A percentile compares a stretch with the other conserved stretches of the same genome.
Evolutionary conservation across 1,139 yeast species (phyloP).

Genomic region (Sugiyamaella pinicola): DNA sequence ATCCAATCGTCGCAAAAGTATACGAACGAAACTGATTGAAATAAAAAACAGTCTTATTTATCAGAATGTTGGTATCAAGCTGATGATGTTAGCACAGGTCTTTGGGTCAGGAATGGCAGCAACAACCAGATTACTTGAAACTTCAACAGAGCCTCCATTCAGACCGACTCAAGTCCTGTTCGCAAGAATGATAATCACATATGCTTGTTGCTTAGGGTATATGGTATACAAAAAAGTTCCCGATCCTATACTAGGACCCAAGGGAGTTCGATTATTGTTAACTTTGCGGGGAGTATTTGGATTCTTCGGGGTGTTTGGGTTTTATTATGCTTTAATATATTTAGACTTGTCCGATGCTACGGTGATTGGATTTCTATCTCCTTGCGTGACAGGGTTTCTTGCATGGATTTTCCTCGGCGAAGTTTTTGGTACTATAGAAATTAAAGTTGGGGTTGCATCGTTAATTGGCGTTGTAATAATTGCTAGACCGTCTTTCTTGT

Average conservation of each 20-base stretch:
- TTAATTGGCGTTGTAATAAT: constrained; percentile 75
- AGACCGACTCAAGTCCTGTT: constrained; percentile 78
- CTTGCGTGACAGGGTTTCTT: constrained; percentile 72
- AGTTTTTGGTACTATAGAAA: constrained; percentile 66
- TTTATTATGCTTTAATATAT: constrained; percentile 73
- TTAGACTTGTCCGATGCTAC: constrained; percentile 78
- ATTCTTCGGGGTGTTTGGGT: constrained; percentile 74
- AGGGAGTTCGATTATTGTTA: constrained; percentile 55
- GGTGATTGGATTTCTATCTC: constrained; percentile 75
- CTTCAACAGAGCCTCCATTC: constrained; percentile 62
- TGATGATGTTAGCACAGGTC: constrained; percentile 49
- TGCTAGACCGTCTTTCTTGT: constrained; percentile 77
- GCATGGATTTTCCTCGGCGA: constrained; percentile 73
- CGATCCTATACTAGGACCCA: constrained; percentile 74
- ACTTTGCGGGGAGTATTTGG: constrained; percentile 73
- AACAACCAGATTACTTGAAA: constrained; percentile 69
- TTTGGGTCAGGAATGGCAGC: constrained; percentile 78
- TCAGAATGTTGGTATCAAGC: constrained; percentile 33
- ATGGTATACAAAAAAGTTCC: constrained; percentile 53
- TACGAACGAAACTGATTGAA: constrained; percentile 14
- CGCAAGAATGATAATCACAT: constrained; percentile 75
- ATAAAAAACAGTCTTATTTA: constrained; percentile 7
- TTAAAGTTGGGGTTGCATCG: constrained; percentile 66
- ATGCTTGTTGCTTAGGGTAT: constrained; percentile 56
- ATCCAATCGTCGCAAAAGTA: background rate